Base-by-base conservation (phyloP, 495 filamentous ascomycete species). In the Xylaria venustula region DNA sequence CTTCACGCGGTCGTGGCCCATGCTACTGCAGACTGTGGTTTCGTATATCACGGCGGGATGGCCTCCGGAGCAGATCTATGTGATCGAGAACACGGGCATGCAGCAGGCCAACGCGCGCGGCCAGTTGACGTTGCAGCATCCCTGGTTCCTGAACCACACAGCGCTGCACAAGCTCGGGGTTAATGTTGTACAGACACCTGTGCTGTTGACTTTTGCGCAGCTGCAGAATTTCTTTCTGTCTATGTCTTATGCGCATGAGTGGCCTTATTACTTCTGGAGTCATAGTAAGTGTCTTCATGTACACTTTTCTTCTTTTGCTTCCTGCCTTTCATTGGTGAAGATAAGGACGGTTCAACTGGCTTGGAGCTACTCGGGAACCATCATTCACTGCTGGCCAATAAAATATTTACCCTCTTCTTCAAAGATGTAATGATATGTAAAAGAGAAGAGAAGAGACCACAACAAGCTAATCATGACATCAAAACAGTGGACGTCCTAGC, bases 11-110 rank as follows among this genome's bases (percentile, higher is more conserved):
- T 78, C 80, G 44, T 85, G 81, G 81, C 77, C 81, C 19, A 75
- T 88, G 50, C 71, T 88, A 12, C 81, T 84, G 30, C 85, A 87
- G 65, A 69, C 78, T 1, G 83, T 87, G 0, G 79, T 85, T 14
- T 78, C 74, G 12, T 87, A 87, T 67, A 79, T 87, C 50, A 79
- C 83, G 1, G 81, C 84, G 0, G 86, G 85, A 20, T 87, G 85
- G 85, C 86, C 86, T 2, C 66, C 83, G 0, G 69, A 74, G 32
- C 80, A 86, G 61, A 87, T 88, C 61, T 83, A 81, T 57, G 77
- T 87, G 2, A 73, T 88, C 49, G 86, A 88, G 55, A 88, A 88
- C 69, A 87, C 83, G 2, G 86, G 86, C 2, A 78, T 79, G 34
- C 84, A 87, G 67, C 73, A 83, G 40, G 75, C 77, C 14, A 88